Base-by-base conservation (phyloP, 129 eudicot species). In the Ambrosia trifida region DNA sequence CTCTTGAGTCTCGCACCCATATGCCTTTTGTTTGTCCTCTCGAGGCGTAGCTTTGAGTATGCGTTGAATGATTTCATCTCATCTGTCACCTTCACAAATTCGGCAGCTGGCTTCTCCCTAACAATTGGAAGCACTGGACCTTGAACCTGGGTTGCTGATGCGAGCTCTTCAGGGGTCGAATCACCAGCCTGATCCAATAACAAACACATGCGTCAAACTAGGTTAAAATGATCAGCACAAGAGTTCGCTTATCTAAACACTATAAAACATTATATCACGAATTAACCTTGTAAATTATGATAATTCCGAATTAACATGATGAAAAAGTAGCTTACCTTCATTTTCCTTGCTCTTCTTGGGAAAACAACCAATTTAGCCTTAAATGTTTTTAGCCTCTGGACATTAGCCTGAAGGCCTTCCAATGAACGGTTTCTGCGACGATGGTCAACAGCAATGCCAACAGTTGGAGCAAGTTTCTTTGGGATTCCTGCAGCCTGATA, bases 331-430 rank as follows among this genome's bases (percentile, higher is more conserved):
- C 33, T 49, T 74, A 90, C 97, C 97, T 90, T 90, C 28, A 78
- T 66, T 45, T 85, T 88, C 77, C 88, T 80, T 18, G 89, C 81
- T 14, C 90, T 83, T 43, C 91, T 82, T 69, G 97, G 95, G 88
- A 91, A 91, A 70, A 91, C 79, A 30, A 91, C 97, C 69, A 91
- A 70, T 43, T 87, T 91, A 68, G 95, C 95, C 81, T 87, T 91
- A 86, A 83, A 91, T 10, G 91, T 87, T 76, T 90, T 90, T 43
- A 90, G 78, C 85, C 97, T 82, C 79, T 87, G 95, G 31, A 83
- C 91, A 80, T 87, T 91, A n/a, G 89, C 64, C 69, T 91, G 97
- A 5, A 91, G 81, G 14, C 91, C 88, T 56, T 91, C 97, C 83
- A 88, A 66, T 24, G 97, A 88, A 14, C 90, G 64, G 80, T 91